Conservation (phyloP, 2,329 filamentous ascomycete genomes). For the Botrytis byssoidea region DNA sequence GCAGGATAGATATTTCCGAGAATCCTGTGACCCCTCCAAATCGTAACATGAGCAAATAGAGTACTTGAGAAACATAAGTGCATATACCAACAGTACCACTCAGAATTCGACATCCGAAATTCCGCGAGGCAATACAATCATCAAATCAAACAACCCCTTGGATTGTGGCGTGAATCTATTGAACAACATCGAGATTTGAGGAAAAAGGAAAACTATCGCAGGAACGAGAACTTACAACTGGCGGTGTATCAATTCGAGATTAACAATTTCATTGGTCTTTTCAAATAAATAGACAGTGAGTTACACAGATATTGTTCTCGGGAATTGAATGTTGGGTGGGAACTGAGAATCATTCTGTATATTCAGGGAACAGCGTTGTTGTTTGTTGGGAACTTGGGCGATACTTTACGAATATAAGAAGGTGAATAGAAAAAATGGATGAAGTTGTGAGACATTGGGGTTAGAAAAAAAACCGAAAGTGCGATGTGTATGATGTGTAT, state of each 20-base stretch:
- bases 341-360: conserved; percentile 1
- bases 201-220: conserved; percentile 4
- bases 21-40: background rate
- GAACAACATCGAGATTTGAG: background rate
- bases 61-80: background rate
- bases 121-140: background rate
- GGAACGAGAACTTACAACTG: conserved; percentile 2
- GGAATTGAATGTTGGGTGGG: conserved; percentile 1
- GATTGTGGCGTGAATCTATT: background rate
- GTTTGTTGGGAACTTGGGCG: background rate
- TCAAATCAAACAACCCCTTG: conserved; percentile 4
- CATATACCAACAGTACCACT: background rate
- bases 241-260: conserved; percentile 16
- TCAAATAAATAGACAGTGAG: conserved; percentile 6
- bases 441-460: background rate
- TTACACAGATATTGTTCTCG: conserved; percentile 8
- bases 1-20: background rate
- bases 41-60: background rate
- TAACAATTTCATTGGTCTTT: background rate
- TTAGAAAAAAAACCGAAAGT: background rate
- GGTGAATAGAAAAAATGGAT: background rate
- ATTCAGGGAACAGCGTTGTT: conserved; percentile 19
- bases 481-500: background rate
- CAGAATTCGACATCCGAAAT: conserved; percentile 13
- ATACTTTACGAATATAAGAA: conserved; percentile 4